Conservation (phyloP, 75 land plant species). For the Adiantum capillusveneris region DNA sequence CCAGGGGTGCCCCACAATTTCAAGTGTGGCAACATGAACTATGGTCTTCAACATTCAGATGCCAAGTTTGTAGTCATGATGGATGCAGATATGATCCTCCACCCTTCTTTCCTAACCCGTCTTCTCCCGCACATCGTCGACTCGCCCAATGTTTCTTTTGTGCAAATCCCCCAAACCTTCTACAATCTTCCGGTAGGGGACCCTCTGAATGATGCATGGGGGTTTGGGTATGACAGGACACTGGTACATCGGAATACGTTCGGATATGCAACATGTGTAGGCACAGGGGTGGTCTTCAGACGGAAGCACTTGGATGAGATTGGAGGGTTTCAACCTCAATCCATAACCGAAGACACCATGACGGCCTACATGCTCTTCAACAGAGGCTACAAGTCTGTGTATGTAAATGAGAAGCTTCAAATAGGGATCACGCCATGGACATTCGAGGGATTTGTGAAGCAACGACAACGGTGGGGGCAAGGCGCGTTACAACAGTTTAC, state of each 20-base stretch:
- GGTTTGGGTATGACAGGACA: constrained; percentile 15
- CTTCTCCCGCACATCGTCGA: constrained; percentile 18
- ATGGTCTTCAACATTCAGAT: constrained; percentile 18
- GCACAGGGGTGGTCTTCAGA: constrained; percentile 21
- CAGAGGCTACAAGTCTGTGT: constrained; percentile 25
- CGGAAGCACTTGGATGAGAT: constrained; percentile 24
- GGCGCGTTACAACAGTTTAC: constrained; percentile 27
- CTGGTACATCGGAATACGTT: constrained; percentile 10
- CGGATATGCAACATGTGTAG: constrained; percentile 15
- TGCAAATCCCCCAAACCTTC: constrained; percentile 22
- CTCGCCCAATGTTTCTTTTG: constrained; percentile 18
- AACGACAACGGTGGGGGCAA: constrained; percentile 23
- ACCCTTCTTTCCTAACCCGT: constrained; percentile 13
- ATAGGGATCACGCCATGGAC: constrained; percentile 33
- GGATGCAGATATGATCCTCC: constrained; percentile 35
- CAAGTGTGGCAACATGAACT: constrained; percentile 28
- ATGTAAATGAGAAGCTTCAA: constrained; percentile 24
- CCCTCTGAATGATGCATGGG: constrained; percentile 24
- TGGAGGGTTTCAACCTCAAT: constrained; percentile 30
- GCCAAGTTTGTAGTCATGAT: constrained; percentile 30
- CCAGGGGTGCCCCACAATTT: constrained; percentile 22
- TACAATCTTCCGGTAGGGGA: constrained; percentile 30
- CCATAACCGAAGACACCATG: constrained; percentile 34
- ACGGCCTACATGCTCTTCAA: constrained; percentile 20
- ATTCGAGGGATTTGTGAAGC: constrained; percentile 23